phyloP scores from a whole-genome alignment of 345 rosid species.

The Corchorus olitorius region DNA sequence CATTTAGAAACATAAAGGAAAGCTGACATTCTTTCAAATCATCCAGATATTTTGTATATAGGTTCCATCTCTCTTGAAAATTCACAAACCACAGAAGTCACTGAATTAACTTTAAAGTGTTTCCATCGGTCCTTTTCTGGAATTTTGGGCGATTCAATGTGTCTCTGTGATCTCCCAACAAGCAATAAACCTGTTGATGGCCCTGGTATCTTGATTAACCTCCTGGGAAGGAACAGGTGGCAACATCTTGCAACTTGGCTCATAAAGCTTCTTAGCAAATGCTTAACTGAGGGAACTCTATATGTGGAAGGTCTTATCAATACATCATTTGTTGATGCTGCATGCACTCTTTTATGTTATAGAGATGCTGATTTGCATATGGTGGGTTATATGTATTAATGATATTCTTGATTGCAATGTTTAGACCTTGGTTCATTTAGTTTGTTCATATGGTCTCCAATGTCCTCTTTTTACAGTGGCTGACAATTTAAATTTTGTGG shows the following conservation, averaged over 20 bases:
- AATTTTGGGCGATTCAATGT: constrained; percentile 50
- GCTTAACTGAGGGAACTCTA: constrained; percentile 88
- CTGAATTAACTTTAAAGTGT: constrained; percentile 53
- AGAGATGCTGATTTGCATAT: constrained; percentile 85
- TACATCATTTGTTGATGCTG: constrained; percentile 61
- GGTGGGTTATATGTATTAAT: constrained; percentile 50
- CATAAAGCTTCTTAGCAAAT: constrained; percentile 77
- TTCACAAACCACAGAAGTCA: constrained; percentile 31
- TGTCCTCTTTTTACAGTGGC: constrained; percentile 36
- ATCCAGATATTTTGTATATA: constrained; percentile 60
- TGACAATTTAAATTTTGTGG: constrained; percentile 56
- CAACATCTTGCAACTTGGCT: constrained; percentile 78
- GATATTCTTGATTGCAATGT: constrained; percentile 21
- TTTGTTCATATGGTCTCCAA: constrained; percentile 29
- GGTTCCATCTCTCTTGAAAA: constrained; percentile 44
- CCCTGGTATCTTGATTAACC: constrained; percentile 65
- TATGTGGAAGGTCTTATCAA: constrained; percentile 80
- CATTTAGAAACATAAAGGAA: neutral
- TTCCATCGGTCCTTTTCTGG: constrained; percentile 61
- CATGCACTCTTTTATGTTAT: constrained; percentile 72
- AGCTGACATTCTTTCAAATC: constrained; percentile 30
- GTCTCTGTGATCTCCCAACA: constrained; percentile 67
- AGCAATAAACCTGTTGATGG: constrained; percentile 62
- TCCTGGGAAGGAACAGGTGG: constrained; percentile 68
- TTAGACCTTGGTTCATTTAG: constrained; percentile 27